Evolutionary conservation across 2,329 filamentous ascomycete genomes (phyloP).

Genomic region (Aspergillus sp.): DNA sequence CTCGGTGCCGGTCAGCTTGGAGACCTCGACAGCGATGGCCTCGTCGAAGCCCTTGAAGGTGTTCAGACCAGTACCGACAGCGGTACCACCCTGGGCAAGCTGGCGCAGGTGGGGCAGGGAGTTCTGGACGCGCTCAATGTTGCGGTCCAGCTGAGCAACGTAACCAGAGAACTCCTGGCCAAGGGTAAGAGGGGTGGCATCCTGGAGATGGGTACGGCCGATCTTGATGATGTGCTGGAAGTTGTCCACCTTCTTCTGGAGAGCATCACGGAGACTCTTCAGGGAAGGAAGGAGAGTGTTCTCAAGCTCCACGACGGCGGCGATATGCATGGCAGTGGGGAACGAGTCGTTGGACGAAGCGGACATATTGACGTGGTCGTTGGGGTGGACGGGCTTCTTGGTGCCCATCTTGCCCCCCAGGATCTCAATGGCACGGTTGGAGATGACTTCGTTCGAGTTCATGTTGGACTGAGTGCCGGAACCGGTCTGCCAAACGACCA

Average conservation of each 20-base stretch:
- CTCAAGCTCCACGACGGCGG: slow-evolving; percentile 91
- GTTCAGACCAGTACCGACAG: slow-evolving; percentile 96
- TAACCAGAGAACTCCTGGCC: slow-evolving; percentile 98
- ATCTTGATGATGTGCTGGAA: slow-evolving; percentile 99
- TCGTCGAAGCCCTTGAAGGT: slow-evolving; percentile 95
- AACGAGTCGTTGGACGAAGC: slow-evolving; percentile 99
- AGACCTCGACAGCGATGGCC: slow-evolving; percentile 86
- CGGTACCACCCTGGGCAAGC: slow-evolving; percentile 92
- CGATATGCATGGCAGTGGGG: slow-evolving; percentile 99
- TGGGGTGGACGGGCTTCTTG: slow-evolving; percentile 99
- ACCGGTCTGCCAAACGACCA: slow-evolving; percentile 98
- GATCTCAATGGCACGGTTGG: slow-evolving; percentile 97
- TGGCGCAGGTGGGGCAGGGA: slow-evolving; percentile 80
- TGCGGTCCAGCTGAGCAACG: slow-evolving; percentile 88
- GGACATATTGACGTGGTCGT: slow-evolving; percentile 99
- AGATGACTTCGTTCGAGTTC: slow-evolving; percentile 99
- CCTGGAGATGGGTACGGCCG: slow-evolving; percentile 93
- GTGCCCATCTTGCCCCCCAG: slow-evolving; percentile 88
- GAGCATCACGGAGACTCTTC: slow-evolving; percentile 74
- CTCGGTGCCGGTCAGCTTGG: slow-evolving; percentile 85
- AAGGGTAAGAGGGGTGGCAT: slow-evolving; percentile 91
- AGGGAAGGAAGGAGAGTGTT: slow-evolving; percentile 79
- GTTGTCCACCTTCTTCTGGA: slow-evolving; percentile 84
- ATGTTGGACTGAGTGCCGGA: slow-evolving; percentile 99
- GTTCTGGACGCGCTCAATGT: slow-evolving; percentile 81